phyloP scores from a whole-genome alignment of 139 green algal species.

The Picocystis salinarum region DNA sequence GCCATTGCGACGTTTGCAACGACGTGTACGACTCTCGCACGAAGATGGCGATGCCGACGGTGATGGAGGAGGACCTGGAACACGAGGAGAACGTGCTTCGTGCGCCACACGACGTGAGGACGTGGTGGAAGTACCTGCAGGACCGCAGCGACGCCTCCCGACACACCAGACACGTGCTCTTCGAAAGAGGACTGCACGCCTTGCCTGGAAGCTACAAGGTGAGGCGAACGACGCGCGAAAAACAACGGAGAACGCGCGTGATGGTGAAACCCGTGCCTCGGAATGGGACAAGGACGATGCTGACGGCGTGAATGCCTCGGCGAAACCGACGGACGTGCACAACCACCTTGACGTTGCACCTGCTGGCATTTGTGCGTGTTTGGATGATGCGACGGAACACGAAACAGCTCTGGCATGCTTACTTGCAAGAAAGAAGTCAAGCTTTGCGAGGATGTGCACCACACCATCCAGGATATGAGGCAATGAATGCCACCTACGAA shows the following conservation, averaged over 20 bases:
- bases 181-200: conserved; percentile 65
- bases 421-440: conserved; percentile 55
- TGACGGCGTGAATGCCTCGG: neutral
- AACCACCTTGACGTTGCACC: neutral
- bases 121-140: conserved; percentile 79
- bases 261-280: conserved; percentile 1
- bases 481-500: conserved; percentile 83
- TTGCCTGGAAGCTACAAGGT: conserved; percentile 91
- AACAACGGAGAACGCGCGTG: neutral
- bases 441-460: conserved; percentile 37
- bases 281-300: neutral
- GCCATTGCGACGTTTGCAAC: no score
- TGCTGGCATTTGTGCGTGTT: neutral
- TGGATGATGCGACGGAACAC: no score
- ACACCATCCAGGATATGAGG: conserved; percentile 26
- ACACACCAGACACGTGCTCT: conserved; percentile 58
- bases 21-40: no score
- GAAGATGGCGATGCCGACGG: no score
- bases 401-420: conserved; percentile 77
- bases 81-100: conserved; percentile 89
- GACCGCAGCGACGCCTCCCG: conserved; percentile 42
- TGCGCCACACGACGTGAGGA: conserved; percentile 75
- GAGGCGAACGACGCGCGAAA: neutral
- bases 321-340: neutral
- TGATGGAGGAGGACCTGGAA: no score